These are phyloP conservation scores for Vaccinium corymbosum DNA, from an alignment of 148 eudicot species.

Conservation along the genomic window DNA sequence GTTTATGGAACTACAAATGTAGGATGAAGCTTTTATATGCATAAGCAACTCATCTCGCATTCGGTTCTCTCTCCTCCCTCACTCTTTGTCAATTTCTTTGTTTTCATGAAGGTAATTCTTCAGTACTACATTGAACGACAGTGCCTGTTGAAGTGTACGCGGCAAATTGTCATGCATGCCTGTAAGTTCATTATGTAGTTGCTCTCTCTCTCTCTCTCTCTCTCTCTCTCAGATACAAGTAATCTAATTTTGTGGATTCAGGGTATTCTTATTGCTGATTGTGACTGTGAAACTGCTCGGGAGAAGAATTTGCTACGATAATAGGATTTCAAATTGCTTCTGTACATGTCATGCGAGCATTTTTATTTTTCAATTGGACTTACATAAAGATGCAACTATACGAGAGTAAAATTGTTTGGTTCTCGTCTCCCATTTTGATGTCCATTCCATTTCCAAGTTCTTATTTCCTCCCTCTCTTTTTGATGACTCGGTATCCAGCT, in stretches of 20 bases:
- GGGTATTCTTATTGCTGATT: neutral
- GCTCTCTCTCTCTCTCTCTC: constrained; percentile 2
- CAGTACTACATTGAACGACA: constrained; percentile 91
- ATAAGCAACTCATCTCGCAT: neutral
- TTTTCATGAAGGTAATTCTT: constrained; percentile 60
- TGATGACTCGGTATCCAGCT: neutral
- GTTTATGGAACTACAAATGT: neutral
- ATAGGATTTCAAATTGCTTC: neutral
- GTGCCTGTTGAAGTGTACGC: constrained; percentile 89
- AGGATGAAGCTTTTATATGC: neutral
- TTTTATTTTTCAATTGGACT: neutral
- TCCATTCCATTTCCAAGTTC: neutral
- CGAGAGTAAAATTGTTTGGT: neutral
- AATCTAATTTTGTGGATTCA: neutral
- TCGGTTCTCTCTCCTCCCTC: neutral
- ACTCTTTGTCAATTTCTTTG: neutral
- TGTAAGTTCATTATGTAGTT: constrained; percentile 44
- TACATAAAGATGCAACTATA: too few relatives aligned
- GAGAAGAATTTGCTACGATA: neutral
- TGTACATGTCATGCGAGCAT: neutral
- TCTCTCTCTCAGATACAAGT: neutral
- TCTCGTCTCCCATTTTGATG: neutral
- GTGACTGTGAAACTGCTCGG: neutral
- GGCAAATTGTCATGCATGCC: constrained; percentile 70
- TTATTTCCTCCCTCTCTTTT: neutral